Conservation (phyloP, 306 rosid species). For the Quercus berberidifolia region DNA sequence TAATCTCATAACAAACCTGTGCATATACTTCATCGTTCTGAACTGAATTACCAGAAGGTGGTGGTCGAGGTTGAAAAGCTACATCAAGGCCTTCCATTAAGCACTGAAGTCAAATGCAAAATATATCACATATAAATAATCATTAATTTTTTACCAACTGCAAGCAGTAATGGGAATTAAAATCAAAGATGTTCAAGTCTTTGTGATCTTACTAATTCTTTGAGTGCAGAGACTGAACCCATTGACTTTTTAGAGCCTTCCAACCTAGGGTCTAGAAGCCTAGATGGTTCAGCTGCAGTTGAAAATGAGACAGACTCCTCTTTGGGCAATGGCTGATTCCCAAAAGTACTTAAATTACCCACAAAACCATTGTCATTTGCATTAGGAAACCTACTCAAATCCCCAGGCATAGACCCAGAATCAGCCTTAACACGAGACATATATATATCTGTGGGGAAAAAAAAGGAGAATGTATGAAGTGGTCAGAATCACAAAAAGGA, state of each 20-base stretch:
- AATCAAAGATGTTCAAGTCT: background rate
- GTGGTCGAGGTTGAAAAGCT: conserved; percentile 51
- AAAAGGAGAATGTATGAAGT: background rate
- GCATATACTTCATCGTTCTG: conserved; percentile 85
- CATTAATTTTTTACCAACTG: background rate
- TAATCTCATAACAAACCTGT: conserved; percentile 52
- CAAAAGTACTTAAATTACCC: conserved; percentile 39
- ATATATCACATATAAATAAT: conserved; percentile 14
- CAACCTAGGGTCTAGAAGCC: conserved; percentile 57
- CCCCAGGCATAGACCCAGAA: conserved; percentile 50
- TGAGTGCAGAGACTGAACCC: conserved; percentile 66
- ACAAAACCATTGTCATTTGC: conserved; percentile 53
- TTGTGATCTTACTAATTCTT: conserved; percentile 59
- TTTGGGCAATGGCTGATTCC: conserved; percentile 51
- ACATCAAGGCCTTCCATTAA: conserved; percentile 71
- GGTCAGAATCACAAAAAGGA: conserved; percentile 8
- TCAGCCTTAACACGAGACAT: conserved; percentile 64
- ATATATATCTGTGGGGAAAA: conserved; percentile 54
- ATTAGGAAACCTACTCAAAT: conserved; percentile 49
- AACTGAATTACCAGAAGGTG: conserved; percentile 43
- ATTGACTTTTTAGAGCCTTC: conserved; percentile 58
- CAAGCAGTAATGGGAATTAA: background rate
- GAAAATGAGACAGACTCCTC: conserved; percentile 56
- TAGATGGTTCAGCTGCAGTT: conserved; percentile 52
- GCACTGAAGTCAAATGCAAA: conserved; percentile 60